A percentile compares a stretch with the other conserved stretches of the same genome.
phyloP scores from a whole-genome alignment of 2,329 filamentous ascomycete species.

The Xylariales sp. region DNA sequence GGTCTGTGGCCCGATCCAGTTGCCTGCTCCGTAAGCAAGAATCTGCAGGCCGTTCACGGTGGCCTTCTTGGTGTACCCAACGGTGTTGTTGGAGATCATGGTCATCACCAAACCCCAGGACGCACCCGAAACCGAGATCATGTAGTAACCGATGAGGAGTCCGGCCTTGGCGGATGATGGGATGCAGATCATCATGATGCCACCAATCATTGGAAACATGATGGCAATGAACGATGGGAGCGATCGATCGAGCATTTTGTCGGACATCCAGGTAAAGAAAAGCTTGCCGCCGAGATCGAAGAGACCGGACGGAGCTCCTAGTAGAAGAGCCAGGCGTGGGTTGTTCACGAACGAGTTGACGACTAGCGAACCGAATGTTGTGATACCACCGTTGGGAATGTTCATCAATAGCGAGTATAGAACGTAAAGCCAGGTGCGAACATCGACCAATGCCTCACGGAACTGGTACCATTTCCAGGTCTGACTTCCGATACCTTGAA shows the following conservation, averaged over 20 bases:
- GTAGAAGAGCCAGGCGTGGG: not conserved
- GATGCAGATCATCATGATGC: not conserved
- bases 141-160: slow-evolving; percentile 1
- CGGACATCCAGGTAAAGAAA: slow-evolving; percentile 1
- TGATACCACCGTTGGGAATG: slow-evolving; percentile 4
- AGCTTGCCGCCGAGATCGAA: slow-evolving; percentile 4
- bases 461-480: slow-evolving; percentile 5
- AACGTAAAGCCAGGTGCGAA: not conserved
- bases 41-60: slow-evolving; percentile 3
- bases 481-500: not conserved
- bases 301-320: slow-evolving; percentile 1
- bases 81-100: slow-evolving; percentile 5
- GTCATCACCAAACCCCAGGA: slow-evolving; percentile 2
- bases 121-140: not conserved
- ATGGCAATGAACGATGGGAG: slow-evolving; percentile 2
- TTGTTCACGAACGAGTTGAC: not conserved
- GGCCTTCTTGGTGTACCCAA: slow-evolving; percentile 4
- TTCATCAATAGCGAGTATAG: not conserved
- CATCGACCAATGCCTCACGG: not conserved
- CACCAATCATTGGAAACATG: slow-evolving; percentile 1
- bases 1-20: slow-evolving; percentile 2
- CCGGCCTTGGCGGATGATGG: not conserved
- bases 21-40: slow-evolving; percentile 3
- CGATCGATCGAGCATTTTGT: not conserved
- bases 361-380: slow-evolving; percentile 1